Conservation (phyloP, 179 eudicot genomes). For the Nepenthes alata region DNA sequence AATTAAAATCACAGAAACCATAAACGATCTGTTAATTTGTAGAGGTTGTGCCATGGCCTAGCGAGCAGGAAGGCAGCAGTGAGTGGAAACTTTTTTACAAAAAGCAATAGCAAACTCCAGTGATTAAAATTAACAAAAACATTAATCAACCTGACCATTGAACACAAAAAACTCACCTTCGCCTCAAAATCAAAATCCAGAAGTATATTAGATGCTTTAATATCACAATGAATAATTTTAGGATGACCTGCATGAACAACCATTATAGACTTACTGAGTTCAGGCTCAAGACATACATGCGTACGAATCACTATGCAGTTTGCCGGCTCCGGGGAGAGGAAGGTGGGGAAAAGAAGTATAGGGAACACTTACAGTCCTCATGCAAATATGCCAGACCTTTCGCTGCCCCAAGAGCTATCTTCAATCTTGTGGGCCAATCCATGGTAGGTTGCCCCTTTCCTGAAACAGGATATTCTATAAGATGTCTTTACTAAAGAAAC, state of each 20-base stretch:
- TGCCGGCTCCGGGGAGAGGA: not conserved
- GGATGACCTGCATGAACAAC: constrained; percentile 60
- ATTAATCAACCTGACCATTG: not conserved
- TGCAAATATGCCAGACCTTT: constrained; percentile 93
- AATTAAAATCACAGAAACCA: no score
- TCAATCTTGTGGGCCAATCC: constrained; percentile 70
- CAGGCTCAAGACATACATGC: not conserved
- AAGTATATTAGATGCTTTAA: constrained; percentile 84
- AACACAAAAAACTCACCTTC: constrained; percentile 30
- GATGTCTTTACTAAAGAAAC: not conserved
- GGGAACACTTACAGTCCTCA: constrained; percentile 75
- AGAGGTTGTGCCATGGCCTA: no score
- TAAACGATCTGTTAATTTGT: no score
- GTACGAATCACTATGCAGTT: not conserved
- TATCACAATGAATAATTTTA: constrained; percentile 84
- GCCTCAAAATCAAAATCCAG: constrained; percentile 80
- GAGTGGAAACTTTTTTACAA: no score
- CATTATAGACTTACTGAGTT: not conserved
- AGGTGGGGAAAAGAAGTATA: not conserved
- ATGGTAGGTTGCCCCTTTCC: constrained; percentile 63
- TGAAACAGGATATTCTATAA: constrained; percentile 19
- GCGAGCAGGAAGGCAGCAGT: no score
- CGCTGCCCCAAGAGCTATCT: constrained; percentile 86
- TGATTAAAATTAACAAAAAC: no score
- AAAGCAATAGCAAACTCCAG: not conserved